phyloP scores from a whole-genome alignment of 1,139 yeast genomes.

The Lodderomyces parapsilosis region DNA sequence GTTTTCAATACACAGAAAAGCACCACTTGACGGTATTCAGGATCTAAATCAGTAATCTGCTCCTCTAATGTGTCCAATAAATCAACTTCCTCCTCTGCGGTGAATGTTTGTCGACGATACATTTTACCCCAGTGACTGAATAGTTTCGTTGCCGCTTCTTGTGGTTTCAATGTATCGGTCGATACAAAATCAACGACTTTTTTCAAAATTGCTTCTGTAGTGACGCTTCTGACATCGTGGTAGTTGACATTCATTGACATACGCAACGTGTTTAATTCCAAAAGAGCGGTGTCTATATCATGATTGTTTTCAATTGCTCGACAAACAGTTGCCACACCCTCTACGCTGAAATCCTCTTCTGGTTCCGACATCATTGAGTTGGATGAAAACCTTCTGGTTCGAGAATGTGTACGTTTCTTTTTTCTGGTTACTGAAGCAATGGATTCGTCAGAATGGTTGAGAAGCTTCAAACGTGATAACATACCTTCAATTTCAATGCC shows the following conservation, averaged over 20 bases:
- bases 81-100: conserved; percentile 73
- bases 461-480: conserved; percentile 58
- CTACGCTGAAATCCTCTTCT: conserved; percentile 81
- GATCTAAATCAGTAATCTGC: conserved; percentile 35
- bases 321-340: conserved; percentile 91
- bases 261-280: conserved; percentile 89
- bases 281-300: conserved; percentile 85
- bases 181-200: conserved; percentile 71
- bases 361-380: conserved; percentile 50
- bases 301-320: conserved; percentile 91
- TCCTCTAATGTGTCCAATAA: conserved; percentile 60
- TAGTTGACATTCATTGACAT: conserved; percentile 97
- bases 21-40: conserved; percentile 44
- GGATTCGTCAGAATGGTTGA: conserved; percentile 79
- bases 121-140: conserved; percentile 80
- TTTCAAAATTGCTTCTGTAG: conserved; percentile 66
- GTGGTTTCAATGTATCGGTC: conserved; percentile 71
- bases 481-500: conserved; percentile 21
- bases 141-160: conserved; percentile 73
- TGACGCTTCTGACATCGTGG: conserved; percentile 86
- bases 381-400: conserved; percentile 36
- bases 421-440: conserved; percentile 59
- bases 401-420: conserved; percentile 28
- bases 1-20: conserved; percentile 65
- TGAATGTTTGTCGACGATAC: conserved; percentile 80